A percentile compares a stretch with the other conserved stretches of the same genome.
Evolutionary conservation across 1,284 basidiomycete species (phyloP).

Genomic region (Pulveroboletus sp.): DNA sequence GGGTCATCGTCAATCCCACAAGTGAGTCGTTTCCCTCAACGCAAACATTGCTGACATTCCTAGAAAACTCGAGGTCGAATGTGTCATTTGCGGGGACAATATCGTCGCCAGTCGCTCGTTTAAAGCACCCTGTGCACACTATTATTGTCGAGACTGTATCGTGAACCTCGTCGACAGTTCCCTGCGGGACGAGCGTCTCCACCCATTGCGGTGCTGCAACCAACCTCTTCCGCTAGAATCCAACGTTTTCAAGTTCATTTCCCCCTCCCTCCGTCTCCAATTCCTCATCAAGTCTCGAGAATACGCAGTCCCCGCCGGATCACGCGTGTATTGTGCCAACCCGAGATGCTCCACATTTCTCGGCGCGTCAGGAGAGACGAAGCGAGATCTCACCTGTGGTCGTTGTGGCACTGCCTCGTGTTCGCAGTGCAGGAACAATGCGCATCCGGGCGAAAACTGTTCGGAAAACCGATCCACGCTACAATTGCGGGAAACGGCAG

Average conservation of each 20-base stretch:
- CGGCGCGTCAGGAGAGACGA: constrained; percentile 20
- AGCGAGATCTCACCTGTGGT: constrained; percentile 8
- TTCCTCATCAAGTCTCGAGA: constrained; percentile 29
- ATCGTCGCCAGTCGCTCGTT: constrained; percentile 7
- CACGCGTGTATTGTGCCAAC: constrained; percentile 41
- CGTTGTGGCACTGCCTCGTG: constrained; percentile 33
- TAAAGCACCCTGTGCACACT: constrained; percentile 36
- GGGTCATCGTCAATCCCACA: neutral
- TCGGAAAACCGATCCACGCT: constrained; percentile 21
- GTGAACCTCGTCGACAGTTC: constrained; percentile 35
- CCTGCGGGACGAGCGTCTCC: constrained; percentile 38
- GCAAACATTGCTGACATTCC: neutral
- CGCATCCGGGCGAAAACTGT: constrained; percentile 17
- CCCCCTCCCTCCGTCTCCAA: constrained; percentile 12
- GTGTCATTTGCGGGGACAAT: constrained; percentile 24
- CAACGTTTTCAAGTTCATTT: constrained; percentile 29
- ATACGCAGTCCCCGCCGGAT: constrained; percentile 32
- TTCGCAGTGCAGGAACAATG: constrained; percentile 30
- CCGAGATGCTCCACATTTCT: constrained; percentile 39
- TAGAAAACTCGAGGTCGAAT: too few relatives aligned
- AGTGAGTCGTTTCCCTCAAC: constrained; percentile 9
- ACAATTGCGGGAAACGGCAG: constrained; percentile 32
- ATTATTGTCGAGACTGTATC: constrained; percentile 37
- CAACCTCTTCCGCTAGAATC: constrained; percentile 27
- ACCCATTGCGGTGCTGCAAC: constrained; percentile 42